Conservation (phyloP, 495 filamentous ascomycete species). For the Evansstolkia leycettana region DNA sequence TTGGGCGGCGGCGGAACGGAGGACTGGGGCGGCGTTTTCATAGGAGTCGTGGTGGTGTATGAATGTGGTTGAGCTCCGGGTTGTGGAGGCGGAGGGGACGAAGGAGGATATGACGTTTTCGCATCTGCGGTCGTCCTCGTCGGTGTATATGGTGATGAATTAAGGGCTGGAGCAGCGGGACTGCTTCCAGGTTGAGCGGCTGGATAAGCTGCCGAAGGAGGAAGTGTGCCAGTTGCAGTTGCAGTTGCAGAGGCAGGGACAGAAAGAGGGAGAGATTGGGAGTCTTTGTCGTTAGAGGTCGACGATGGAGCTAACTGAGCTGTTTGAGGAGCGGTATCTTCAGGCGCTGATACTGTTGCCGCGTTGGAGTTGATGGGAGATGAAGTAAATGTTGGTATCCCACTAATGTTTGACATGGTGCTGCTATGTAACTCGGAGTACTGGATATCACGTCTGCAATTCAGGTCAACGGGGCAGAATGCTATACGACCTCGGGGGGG, state of each 20-base stretch:
- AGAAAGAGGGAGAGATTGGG: neutral
- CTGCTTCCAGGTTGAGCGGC: conserved; percentile 7
- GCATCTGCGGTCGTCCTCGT: conserved; percentile 9
- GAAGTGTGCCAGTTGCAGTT: conserved; percentile 22
- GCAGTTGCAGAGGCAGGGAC: conserved; percentile 13
- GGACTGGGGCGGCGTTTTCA: conserved; percentile 5
- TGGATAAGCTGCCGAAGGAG: conserved; percentile 5
- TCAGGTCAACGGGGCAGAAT: conserved; percentile 1
- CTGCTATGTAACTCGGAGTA: neutral
- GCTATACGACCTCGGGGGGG: no score
- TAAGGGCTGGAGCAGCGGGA: conserved; percentile 8
- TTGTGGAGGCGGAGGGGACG: conserved; percentile 47
- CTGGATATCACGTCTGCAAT: neutral
- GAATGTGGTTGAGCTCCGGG: conserved; percentile 40
- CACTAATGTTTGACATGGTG: conserved; percentile 33
- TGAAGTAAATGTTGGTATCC: conserved; percentile 46
- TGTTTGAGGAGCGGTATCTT: conserved; percentile 37
- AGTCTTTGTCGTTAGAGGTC: conserved; percentile 5
- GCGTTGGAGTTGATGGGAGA: conserved; percentile 41
- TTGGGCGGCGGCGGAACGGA: conserved; percentile 43
- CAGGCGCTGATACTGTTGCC: conserved; percentile 27
- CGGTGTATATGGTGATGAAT: conserved; percentile 10
- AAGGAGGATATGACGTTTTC: no score
- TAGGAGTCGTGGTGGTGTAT: conserved; percentile 7
- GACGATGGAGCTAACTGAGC: conserved; percentile 17